A percentile compares a stretch with the other conserved stretches of the same genome.
Evolutionary conservation across 371 early-diverging fungal genomes (phyloP).

Genomic region (Mortierella sp.): DNA sequence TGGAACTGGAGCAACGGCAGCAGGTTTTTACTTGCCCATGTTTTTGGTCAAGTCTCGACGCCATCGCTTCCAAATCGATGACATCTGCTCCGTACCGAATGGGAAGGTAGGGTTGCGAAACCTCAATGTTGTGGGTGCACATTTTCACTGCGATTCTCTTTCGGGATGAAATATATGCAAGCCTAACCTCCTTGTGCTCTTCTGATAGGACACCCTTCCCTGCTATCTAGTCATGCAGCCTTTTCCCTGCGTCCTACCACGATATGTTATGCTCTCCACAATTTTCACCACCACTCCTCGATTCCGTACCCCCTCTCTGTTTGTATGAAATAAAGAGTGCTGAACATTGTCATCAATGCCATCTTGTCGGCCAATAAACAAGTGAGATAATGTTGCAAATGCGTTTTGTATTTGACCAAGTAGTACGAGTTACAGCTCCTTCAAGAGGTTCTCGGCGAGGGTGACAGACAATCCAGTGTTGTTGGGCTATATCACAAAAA

Average conservation of each 20-base stretch:
- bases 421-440: constrained; percentile 41
- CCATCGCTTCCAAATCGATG: background rate
- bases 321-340: background rate
- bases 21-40: background rate
- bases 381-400: background rate
- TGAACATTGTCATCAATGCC: background rate
- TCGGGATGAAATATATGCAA: too few species aligned
- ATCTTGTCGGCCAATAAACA: background rate
- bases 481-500: constrained; percentile 59
- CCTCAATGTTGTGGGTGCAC: too few species aligned
- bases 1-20: background rate
- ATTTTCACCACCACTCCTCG: background rate
- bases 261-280: background rate
- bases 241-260: background rate
- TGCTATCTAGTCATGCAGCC: background rate
- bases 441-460: constrained; percentile 66
- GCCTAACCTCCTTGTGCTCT: too few species aligned
- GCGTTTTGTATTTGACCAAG: background rate
- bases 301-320: too few species aligned
- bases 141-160: too few species aligned
- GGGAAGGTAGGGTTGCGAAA: background rate
- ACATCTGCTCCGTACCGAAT: background rate
- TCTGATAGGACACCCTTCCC: background rate
- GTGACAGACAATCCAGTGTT: constrained; percentile 70
- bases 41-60: background rate